A percentile compares a stretch with the other conserved stretches of the same genome.
These are phyloP conservation scores for Zalaria obscura DNA, from an alignment of 2,329 filamentous ascomycete genomes.

Conservation along the genomic window DNA sequence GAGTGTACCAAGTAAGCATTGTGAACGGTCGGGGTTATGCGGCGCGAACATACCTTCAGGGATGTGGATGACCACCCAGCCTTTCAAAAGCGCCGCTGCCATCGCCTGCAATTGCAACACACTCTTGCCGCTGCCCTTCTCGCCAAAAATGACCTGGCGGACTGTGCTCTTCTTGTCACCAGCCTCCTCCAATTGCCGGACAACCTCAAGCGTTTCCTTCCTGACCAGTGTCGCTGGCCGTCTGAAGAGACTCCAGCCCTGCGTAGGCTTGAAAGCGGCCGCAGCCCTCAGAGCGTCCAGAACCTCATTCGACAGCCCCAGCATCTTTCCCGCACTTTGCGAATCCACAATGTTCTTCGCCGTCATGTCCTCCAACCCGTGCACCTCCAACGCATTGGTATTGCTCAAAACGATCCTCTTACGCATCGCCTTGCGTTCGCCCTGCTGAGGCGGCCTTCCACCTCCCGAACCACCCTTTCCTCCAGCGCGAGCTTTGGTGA, in stretches of 20 bases:
- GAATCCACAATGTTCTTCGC: constrained; percentile 39
- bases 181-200: constrained; percentile 28
- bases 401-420: constrained; percentile 90
- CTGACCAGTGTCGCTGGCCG: constrained; percentile 67
- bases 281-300: constrained; percentile 71
- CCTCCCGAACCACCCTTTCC: constrained; percentile 10
- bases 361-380: constrained; percentile 49
- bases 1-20: constrained; percentile 8
- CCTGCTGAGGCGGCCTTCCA: constrained; percentile 30
- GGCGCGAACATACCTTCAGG: constrained; percentile 57
- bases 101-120: constrained; percentile 72
- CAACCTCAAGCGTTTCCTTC: constrained; percentile 54
- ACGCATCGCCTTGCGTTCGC: constrained; percentile 74
- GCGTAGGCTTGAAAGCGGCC: constrained; percentile 81
- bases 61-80: constrained; percentile 80
- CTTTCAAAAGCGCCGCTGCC: constrained; percentile 64
- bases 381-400: constrained; percentile 73
- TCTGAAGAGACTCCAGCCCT: constrained; percentile 78
- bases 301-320: constrained; percentile 52
- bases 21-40: too few species aligned
- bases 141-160: constrained; percentile 58
- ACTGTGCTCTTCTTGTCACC: constrained; percentile 34
- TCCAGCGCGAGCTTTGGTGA: constrained; percentile 13
- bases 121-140: constrained; percentile 70
- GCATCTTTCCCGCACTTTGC: constrained; percentile 48